Percentiles rank a stretch among this genome's conserved stretches.
Conservation (phyloP, 441 rosid species). For the Melastoma candidum region DNA sequence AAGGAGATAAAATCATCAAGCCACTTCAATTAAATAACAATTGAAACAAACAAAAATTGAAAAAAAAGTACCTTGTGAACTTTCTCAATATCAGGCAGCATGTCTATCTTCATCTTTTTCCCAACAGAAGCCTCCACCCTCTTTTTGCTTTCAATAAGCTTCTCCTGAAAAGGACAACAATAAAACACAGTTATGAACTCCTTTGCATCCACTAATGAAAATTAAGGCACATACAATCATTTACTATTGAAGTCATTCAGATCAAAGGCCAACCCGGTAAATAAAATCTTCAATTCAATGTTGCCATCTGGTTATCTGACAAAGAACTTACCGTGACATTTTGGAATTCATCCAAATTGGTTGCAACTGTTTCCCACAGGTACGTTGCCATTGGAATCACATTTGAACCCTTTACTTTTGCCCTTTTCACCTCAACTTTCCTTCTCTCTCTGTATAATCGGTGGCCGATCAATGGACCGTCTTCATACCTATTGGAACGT, state of each 20-base stretch:
- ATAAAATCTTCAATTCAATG: no score
- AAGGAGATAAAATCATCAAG: no score
- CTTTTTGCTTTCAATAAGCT: constrained; percentile 72
- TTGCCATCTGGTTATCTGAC: no score
- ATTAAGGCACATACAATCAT: no score
- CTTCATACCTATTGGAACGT: constrained; percentile 70
- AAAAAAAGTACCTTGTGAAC: constrained; percentile 73
- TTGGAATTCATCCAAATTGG: constrained; percentile 91
- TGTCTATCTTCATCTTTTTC: constrained; percentile 79
- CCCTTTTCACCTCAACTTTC: constrained; percentile 69
- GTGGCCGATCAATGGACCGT: constrained; percentile 82
- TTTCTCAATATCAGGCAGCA: constrained; percentile 96
- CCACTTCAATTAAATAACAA: background rate
- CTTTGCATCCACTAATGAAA: no score
- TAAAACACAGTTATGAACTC: no score
- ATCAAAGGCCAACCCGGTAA: no score
- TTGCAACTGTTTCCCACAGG: constrained; percentile 98
- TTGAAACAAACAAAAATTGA: background rate
- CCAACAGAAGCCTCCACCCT: constrained; percentile 82
- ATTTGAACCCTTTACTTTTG: constrained; percentile 72
- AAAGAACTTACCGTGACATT: constrained; percentile 79
- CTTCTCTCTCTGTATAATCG: constrained; percentile 91
- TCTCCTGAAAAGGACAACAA: constrained; percentile 49
- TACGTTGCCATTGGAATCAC: constrained; percentile 53
- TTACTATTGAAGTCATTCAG: no score